These are phyloP conservation scores for Auxenochlorella protothecoides DNA, from an alignment of 139 green algal genomes.

Conservation along the genomic window DNA sequence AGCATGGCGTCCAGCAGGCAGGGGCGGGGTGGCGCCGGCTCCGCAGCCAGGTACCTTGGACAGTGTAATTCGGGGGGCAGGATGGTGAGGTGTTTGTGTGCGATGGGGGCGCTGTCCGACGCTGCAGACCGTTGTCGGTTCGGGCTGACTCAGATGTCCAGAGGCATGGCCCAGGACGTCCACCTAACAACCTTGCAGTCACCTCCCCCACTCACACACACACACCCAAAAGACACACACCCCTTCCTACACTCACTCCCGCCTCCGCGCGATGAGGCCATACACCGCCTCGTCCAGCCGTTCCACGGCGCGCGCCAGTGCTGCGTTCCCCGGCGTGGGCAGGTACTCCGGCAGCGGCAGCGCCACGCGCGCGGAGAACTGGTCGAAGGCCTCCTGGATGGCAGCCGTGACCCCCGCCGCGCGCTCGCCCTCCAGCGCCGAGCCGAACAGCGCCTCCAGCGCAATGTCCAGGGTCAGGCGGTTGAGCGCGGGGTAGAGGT, in stretches of 20 bases:
- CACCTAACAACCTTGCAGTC: neutral
- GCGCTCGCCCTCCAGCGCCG: slow-evolving; percentile 1
- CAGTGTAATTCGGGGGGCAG: neutral
- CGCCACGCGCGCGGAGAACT: slow-evolving; percentile 48
- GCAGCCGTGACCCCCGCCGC: slow-evolving; percentile 19
- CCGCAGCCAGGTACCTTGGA: neutral
- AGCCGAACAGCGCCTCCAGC: slow-evolving; percentile 67
- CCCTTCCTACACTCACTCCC: neutral
- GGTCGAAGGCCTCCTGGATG: slow-evolving; percentile 56
- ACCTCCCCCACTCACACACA: neutral
- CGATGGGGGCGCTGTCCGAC: neutral
- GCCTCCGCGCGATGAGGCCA: slow-evolving; percentile 50
- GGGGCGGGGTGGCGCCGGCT: neutral
- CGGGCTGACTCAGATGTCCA: neutral
- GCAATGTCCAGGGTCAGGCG: slow-evolving; percentile 69
- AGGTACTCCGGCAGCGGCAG: slow-evolving; percentile 64
- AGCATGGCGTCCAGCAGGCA: slow-evolving; percentile 61
- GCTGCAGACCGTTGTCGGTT: neutral
- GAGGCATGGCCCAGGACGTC: too few species aligned
- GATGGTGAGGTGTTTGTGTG: neutral
- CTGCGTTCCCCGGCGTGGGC: slow-evolving; percentile 68
- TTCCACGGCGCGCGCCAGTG: slow-evolving; percentile 59
- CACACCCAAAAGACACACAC: neutral
- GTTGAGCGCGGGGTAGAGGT: slow-evolving; percentile 79
- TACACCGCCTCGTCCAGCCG: slow-evolving; percentile 70